A percentile compares a stretch with the other conserved stretches of the same genome.
Evolutionary conservation across 2,329 filamentous ascomycete species (phyloP).

Genomic region (Venturia asperata): DNA sequence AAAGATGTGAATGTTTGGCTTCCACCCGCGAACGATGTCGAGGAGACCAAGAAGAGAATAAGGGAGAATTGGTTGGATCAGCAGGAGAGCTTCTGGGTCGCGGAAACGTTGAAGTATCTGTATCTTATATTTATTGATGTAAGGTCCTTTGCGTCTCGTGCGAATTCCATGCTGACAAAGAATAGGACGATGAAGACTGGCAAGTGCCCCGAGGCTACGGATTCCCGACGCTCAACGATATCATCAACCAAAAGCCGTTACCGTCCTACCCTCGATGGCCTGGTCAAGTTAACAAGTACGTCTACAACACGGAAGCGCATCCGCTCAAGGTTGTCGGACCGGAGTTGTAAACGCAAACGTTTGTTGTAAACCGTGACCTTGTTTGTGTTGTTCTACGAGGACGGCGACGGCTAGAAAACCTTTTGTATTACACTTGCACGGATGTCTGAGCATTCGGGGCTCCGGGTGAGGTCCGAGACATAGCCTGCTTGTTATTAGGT

Average conservation of each 20-base stretch:
- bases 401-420: background rate
- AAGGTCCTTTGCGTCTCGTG: conserved; percentile 20
- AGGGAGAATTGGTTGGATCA: conserved; percentile 57
- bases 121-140: conserved; percentile 60
- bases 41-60: conserved; percentile 6
- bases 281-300: conserved; percentile 26
- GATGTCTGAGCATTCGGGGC: background rate
- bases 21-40: conserved; percentile 33
- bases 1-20: conserved; percentile 55
- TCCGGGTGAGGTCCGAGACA: background rate
- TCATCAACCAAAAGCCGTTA: background rate
- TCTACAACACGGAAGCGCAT: conserved; percentile 21
- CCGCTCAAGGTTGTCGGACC: conserved; percentile 18
- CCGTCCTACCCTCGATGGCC: conserved; percentile 25
- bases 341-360: background rate
- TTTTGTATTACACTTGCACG: background rate
- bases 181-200: conserved; percentile 48
- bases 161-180: conserved; percentile 18
- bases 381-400: background rate
- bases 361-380: too few species aligned
- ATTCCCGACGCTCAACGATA: background rate
- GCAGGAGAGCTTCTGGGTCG: conserved; percentile 83
- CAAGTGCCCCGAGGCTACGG: conserved; percentile 37
- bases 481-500: background rate
- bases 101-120: conserved; percentile 78